Base-by-base conservation (phyloP, 148 eudicot species). In the Dianthus caryophyllus region DNA sequence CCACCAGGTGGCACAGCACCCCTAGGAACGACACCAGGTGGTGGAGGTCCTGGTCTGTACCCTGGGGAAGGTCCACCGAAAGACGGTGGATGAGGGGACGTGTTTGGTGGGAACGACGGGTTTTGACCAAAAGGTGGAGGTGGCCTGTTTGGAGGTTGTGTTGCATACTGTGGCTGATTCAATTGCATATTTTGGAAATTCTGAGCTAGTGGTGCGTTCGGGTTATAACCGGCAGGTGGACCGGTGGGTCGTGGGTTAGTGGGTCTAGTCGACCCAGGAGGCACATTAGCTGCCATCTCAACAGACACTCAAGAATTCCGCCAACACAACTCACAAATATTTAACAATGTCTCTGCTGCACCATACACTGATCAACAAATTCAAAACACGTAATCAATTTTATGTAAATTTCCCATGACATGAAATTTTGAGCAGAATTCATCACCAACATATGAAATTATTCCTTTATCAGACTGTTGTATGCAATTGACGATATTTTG, bases 1-100 rank as follows among this genome's bases (percentile, higher is more conserved):
- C 81, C 86, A 69, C 78, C 39, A 67, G 91, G 84, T 65, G 84
- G 85, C n/a, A 65, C 68, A 1, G 80, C 69, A 36, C 84, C 77
- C 75, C 95, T 83, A 14, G 89, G 87, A 77, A 85, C 67, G 17
- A 52, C 96, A 67, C 96, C 97, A 5, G 97, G 91, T 20, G 96
- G 94, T 1, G 89, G 91, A 3, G 87, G 81, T 36, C 97, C 89
- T n/a, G 96, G 96, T 62, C 89, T 88, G 63, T 80, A 56, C 43
- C 57, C 67, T 20, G 83, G 67, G 2, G 80, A 55, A 26, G 75
- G 73, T 47, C 88, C 87, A 2, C 80, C 70, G 46, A 75, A 83
- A n/a, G 80, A 22, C 49, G 70, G 21, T 30, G 82, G 65, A 2
- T 77, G 70, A 63, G 76, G 73, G 27, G 75, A 66, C 15, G 75